Percentiles rank a stretch among this genome's conserved stretches.
Conservation (phyloP, 2,329 filamentous ascomycete species). For the Rutstroemia sp. region DNA sequence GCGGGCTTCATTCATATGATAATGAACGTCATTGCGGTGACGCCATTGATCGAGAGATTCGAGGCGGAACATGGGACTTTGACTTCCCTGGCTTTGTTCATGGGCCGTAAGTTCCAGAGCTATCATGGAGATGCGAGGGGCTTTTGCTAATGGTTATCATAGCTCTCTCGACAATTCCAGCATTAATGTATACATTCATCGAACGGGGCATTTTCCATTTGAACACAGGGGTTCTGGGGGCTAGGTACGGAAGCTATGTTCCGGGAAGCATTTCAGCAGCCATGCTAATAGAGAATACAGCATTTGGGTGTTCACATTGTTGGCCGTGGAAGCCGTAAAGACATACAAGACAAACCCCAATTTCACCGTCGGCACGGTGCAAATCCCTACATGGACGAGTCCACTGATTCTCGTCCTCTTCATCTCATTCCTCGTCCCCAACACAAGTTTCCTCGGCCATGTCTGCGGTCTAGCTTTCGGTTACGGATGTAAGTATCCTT, state of each 20-base stretch:
- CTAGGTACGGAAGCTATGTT: conserved; percentile 53
- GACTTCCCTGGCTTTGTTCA: conserved; percentile 77
- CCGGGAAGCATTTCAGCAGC: not conserved
- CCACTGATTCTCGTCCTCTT: conserved; percentile 72
- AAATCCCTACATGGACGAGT: conserved; percentile 88
- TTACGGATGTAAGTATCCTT: conserved; percentile 63
- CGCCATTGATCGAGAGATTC: conserved; percentile 87
- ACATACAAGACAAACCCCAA: conserved; percentile 76
- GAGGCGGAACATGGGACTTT: conserved; percentile 89
- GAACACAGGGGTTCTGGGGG: conserved; percentile 71
- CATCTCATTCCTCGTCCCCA: conserved; percentile 68
- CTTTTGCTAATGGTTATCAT: not conserved
- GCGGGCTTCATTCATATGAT: conserved; percentile 71
- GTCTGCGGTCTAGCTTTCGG: conserved; percentile 76
- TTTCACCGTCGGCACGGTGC: conserved; percentile 52
- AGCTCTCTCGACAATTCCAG: conserved; percentile 78
- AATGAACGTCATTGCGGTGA: conserved; percentile 71
- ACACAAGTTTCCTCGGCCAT: conserved; percentile 80
- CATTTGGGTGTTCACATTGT: conserved; percentile 85
- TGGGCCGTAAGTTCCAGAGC: conserved; percentile 68
- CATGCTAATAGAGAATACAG: conserved; percentile 38
- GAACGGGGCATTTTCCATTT: conserved; percentile 65
- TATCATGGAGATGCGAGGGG: not conserved
- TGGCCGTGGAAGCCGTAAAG: conserved; percentile 79
- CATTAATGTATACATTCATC: conserved; percentile 69